Evolutionary conservation across 2,329 filamentous ascomycete species (phyloP), one percentile per base, ranked within the genome.

Genomic region (Penicillium hordei): DNA sequence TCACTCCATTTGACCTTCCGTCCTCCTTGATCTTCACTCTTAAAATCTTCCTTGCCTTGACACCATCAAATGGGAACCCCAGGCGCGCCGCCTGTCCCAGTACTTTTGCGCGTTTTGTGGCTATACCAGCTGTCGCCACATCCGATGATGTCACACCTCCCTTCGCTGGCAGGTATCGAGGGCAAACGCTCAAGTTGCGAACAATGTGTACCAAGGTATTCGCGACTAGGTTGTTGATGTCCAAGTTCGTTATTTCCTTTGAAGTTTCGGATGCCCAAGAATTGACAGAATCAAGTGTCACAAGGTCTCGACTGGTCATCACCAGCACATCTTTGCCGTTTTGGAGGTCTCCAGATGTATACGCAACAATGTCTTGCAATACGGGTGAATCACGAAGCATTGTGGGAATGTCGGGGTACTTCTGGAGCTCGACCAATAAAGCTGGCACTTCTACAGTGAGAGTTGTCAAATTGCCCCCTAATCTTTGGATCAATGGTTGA

Each of bases 261-360:
- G 46, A 38, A 7, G 21, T 27, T 38, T 19, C 13, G 5, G 46
- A 33, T 38, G 12, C 19, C 46, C 13, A 38, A 27, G 31, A 21
- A 49, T 19, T 49, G 33, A n/a, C 19, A 12, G 46, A 38, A 38
- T 49, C 46, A 15, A 49, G 46, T 17, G 46, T 38, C 19, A 49
- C 46, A 49, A 49, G 46, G 13, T 49, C 46, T 25, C 46, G 46
- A 27, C 46, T 49, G 21, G 46, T 49, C 46, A 49, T 38, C 13
- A 49, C 46, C 46, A 49, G 31, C 46, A 49, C 46, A 38, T 49
- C 31, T 3, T 49, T 36, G 21, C 46, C 46, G 27, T 12, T 5
- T 10, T n/a, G 33, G 8, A 49, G 46, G 7, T 38, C 31, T 10
- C 5, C 17, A 27, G 46, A 49, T 9, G 46, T 33, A 38, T 19